Conservation (phyloP, 2,329 filamentous ascomycete species). For the Keithomyces neogunnii region DNA sequence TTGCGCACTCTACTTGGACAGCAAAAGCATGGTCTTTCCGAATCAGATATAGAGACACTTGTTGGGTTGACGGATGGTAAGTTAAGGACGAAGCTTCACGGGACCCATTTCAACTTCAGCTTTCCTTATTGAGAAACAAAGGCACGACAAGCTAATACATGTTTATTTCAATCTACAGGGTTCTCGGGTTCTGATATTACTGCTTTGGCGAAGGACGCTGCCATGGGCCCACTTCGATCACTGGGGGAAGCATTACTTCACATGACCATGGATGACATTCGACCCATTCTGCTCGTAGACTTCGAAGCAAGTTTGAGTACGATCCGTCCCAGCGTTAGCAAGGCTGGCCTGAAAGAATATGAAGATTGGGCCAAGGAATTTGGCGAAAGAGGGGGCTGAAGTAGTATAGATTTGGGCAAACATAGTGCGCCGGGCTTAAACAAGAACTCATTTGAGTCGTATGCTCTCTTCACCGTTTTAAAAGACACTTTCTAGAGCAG, state of each 20-base stretch:
- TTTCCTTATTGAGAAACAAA: neutral
- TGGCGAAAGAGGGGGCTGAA: slow-evolving; percentile 76
- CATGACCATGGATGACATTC: slow-evolving; percentile 91
- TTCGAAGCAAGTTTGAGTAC: slow-evolving; percentile 76
- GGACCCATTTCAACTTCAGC: neutral
- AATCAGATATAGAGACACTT: slow-evolving; percentile 62
- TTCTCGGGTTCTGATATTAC: slow-evolving; percentile 98
- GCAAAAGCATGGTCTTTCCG: slow-evolving; percentile 73
- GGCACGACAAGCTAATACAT: slow-evolving; percentile 2
- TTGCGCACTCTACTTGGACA: slow-evolving; percentile 71
- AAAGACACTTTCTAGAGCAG: neutral
- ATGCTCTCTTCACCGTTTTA: too few species aligned
- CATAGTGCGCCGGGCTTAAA: too few species aligned
- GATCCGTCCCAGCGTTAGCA: slow-evolving; percentile 85
- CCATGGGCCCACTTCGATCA: slow-evolving; percentile 89
- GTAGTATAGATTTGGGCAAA: neutral
- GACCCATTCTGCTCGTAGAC: slow-evolving; percentile 73
- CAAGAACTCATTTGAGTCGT: too few species aligned
- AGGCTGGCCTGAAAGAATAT: slow-evolving; percentile 75
- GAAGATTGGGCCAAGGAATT: slow-evolving; percentile 93
- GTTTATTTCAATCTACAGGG: slow-evolving; percentile 40
- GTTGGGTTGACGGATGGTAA: slow-evolving; percentile 79
- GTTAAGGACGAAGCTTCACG: slow-evolving; percentile 15
- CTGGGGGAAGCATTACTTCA: slow-evolving; percentile 82
- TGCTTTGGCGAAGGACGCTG: slow-evolving; percentile 91